phyloP scores from a whole-genome alignment of 1,284 basidiomycete species.

The Puccinia polysora region DNA sequence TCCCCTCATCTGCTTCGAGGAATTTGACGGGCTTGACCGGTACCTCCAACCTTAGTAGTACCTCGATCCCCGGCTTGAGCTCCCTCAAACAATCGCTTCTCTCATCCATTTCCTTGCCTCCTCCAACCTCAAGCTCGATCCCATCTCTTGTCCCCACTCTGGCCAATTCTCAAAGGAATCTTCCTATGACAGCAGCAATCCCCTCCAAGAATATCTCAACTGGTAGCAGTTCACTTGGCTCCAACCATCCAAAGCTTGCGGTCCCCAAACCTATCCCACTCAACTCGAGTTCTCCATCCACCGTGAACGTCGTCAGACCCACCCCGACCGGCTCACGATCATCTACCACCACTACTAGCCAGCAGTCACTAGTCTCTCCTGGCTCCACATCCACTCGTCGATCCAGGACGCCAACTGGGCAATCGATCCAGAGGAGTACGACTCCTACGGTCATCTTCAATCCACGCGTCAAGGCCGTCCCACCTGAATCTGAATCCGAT shows the following conservation, averaged over 20 bases:
- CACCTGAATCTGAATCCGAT: slow-evolving; percentile 11
- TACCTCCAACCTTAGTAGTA: not conserved
- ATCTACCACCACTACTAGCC: too few species aligned
- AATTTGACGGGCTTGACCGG: not conserved
- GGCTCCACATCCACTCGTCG: not conserved
- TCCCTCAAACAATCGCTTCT: not conserved
- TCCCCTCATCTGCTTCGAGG: not conserved
- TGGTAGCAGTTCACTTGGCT: not conserved
- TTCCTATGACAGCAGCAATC: not conserved
- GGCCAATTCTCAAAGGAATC: not conserved
- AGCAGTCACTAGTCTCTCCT: too few species aligned
- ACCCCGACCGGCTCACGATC: too few species aligned
- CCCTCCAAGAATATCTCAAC: too few species aligned
- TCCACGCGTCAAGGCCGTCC: slow-evolving; percentile 23
- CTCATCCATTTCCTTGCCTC: not conserved
- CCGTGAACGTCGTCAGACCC: not conserved
- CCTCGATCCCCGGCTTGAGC: not conserved
- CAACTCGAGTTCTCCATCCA: not conserved
- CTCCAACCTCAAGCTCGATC: not conserved
- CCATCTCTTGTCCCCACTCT: not conserved
- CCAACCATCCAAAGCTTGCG: not conserved
- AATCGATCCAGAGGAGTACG: not conserved
- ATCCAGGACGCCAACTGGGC: not conserved
- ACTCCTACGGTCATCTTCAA: slow-evolving; percentile 20
- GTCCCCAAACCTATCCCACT: not conserved